Conservation (phyloP, 345 rosid species). For the Physaria fendleri region DNA sequence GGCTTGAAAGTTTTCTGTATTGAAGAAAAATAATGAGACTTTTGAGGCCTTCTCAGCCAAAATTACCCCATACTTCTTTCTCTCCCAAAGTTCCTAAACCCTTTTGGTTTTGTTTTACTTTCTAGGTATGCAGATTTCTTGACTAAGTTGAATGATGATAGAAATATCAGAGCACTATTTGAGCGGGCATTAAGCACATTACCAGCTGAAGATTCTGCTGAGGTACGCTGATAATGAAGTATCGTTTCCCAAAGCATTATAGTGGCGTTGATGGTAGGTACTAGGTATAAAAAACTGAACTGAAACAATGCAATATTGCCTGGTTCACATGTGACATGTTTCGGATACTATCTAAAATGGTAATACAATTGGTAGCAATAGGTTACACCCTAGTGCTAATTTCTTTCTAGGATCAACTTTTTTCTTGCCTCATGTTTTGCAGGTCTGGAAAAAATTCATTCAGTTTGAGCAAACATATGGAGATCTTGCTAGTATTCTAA, state of each 20-base stretch:
- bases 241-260: neutral
- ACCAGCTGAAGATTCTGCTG: constrained; percentile 77
- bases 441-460: constrained; percentile 85
- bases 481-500: constrained; percentile 82
- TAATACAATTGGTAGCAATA: neutral
- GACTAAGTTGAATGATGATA: constrained; percentile 86
- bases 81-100: neutral
- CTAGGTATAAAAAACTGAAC: too few relatives aligned
- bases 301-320: neutral
- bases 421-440: constrained; percentile 23
- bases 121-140: constrained; percentile 92
- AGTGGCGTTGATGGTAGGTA: too few relatives aligned
- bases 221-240: constrained; percentile 43
- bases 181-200: constrained; percentile 90
- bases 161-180: constrained; percentile 86
- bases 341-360: neutral
- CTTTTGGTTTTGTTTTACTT: constrained; percentile 12
- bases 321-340: constrained; percentile 10
- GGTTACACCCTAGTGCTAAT: neutral
- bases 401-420: neutral
- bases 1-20: neutral
- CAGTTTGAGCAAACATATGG: constrained; percentile 93
- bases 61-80: neutral
- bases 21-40: neutral
- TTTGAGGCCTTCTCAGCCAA: neutral